phyloP scores from a whole-genome alignment of 1,284 basidiomycete genomes.

The Puccinia horiana region DNA sequence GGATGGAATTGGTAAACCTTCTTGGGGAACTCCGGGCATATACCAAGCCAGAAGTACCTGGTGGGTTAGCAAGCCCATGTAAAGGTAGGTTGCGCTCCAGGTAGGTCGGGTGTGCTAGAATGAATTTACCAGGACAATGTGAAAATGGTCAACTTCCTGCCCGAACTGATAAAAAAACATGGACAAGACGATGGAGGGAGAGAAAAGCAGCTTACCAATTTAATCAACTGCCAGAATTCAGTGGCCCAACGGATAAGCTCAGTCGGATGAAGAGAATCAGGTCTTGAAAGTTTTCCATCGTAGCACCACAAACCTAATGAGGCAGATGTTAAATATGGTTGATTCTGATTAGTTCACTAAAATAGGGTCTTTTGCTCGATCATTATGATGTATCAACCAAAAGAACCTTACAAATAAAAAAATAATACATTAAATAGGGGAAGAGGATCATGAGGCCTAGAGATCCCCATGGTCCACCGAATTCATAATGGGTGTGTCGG shows the following conservation, averaged over 20 bases:
- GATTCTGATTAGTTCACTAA: constrained; percentile 59
- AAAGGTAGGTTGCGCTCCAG: constrained; percentile 80
- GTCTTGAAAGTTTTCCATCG: constrained; percentile 37
- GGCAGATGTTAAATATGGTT: constrained; percentile 43
- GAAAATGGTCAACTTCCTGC: not conserved
- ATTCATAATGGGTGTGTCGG: constrained; percentile 62
- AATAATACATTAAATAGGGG: constrained; percentile 91
- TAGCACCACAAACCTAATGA: constrained; percentile 51
- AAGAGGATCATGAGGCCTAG: constrained; percentile 92
- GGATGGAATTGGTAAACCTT: constrained; percentile 63
- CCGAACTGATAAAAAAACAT: not conserved
- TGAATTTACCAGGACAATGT: not conserved
- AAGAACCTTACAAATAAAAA: constrained; percentile 79
- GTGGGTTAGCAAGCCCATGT: constrained; percentile 82
- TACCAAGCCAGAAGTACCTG: constrained; percentile 86
- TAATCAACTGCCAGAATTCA: constrained; percentile 50
- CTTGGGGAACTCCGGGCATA: constrained; percentile 88
- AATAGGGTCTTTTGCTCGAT: constrained; percentile 71
- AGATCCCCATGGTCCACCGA: constrained; percentile 90
- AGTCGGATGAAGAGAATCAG: not conserved
- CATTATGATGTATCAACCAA: not conserved
- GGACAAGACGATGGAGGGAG: not conserved
- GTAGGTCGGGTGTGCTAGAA: constrained; percentile 85
- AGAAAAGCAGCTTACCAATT: constrained; percentile 49
- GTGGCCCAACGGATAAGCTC: constrained; percentile 29